A percentile compares a stretch with the other conserved stretches of the same genome.
Conservation (phyloP, 108 stramenopile genomes). For the Pseudonitzschia delicatissima region DNA sequence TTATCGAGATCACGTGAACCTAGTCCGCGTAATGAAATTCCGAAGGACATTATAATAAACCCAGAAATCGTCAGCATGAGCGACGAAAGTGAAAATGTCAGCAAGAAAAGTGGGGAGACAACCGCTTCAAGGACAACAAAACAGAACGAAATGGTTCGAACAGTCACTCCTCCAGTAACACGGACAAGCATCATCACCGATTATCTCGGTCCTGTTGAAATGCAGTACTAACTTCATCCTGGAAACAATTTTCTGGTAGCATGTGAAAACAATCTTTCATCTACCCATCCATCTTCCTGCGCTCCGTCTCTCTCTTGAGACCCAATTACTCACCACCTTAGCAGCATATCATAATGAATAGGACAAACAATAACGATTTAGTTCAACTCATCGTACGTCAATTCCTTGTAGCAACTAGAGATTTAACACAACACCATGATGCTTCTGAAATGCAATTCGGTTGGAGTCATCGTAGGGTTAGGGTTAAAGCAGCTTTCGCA, state of each 20-base stretch:
- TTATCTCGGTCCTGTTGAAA: neutral
- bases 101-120: neutral
- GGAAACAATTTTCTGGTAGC: too few relatives aligned
- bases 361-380: neutral
- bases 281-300: neutral
- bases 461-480: too few relatives aligned
- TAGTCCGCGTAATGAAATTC: neutral
- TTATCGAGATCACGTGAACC: neutral
- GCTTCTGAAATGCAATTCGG: too few relatives aligned
- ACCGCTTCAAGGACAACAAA: neutral
- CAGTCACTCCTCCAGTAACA: slow-evolving; percentile 1
- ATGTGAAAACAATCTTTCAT: too few relatives aligned
- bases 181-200: neutral
- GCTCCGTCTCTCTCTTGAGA: neutral
- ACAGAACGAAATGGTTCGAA: neutral
- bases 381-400: too few relatives aligned
- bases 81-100: neutral
- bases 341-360: neutral
- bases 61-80: neutral
- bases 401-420: too few relatives aligned
- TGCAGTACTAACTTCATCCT: slow-evolving; percentile 19
- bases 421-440: too few relatives aligned
- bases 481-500: too few relatives aligned
- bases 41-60: neutral
- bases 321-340: neutral